These are phyloP conservation scores for Colletotrichum theobromicola DNA, from an alignment of 2,329 filamentous ascomycete genomes.

Conservation along the genomic window DNA sequence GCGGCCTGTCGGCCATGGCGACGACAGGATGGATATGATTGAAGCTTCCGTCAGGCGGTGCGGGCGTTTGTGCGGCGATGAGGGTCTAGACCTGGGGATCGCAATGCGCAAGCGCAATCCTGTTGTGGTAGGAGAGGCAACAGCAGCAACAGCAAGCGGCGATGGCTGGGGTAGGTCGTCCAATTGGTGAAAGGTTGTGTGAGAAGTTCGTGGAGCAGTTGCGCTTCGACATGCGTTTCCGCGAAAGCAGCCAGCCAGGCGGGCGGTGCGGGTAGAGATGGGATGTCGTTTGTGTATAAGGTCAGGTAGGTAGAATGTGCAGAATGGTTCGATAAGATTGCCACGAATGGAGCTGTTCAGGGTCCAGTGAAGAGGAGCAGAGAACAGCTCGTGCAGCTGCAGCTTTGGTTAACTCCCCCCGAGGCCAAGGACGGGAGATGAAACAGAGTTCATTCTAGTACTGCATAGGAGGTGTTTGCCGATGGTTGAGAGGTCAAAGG, in stretches of 20 bases:
- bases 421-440: not conserved
- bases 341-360: not conserved
- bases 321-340: not conserved
- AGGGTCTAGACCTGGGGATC: not conserved
- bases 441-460: slow-evolving; percentile 9
- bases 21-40: not conserved
- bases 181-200: not conserved
- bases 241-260: not conserved
- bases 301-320: not conserved
- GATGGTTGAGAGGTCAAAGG: not conserved
- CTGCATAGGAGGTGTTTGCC: not conserved
- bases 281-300: not conserved
- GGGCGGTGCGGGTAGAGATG: not conserved
- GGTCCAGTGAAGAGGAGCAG: not conserved
- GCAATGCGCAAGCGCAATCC: not conserved
- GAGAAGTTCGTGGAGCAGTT: slow-evolving; percentile 7
- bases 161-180: not conserved
- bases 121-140: not conserved
- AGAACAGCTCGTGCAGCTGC: not conserved
- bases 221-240: slow-evolving; percentile 19
- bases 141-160: not conserved
- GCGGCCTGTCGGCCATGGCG: not conserved
- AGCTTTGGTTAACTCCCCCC: not conserved
- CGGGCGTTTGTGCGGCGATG: not conserved
- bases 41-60: not conserved